A percentile compares a stretch with the other conserved stretches of the same genome.
Conservation (phyloP, 352 stramenopile genomes). For the Blastocystis sp. region DNA sequence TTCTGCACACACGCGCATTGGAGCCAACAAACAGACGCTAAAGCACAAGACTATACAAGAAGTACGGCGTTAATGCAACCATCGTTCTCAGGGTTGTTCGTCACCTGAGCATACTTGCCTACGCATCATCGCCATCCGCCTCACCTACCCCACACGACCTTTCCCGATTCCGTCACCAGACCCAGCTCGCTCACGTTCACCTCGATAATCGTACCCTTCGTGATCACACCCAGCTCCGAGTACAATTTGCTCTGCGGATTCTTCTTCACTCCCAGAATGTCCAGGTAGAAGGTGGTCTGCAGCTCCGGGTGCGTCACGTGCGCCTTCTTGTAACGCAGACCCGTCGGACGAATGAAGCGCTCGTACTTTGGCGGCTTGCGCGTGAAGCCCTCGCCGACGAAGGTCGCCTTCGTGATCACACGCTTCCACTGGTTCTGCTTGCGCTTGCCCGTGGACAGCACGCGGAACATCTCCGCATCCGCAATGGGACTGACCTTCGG, state of each 20-base stretch:
- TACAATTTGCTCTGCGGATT: conserved; percentile 94
- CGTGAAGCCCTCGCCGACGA: conserved; percentile 98
- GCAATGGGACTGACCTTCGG: conserved; percentile 96
- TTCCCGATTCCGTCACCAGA: conserved; percentile 95
- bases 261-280: conserved; percentile 99
- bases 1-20: not conserved
- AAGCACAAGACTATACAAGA: conserved; percentile 84
- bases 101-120: conserved; percentile 92
- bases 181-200: conserved; percentile 99
- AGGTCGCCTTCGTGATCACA: conserved; percentile 90
- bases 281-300: conserved; percentile 98
- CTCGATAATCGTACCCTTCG: conserved; percentile 96
- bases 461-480: conserved; percentile 99
- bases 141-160: conserved; percentile 97
- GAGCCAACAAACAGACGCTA: conserved; percentile 23
- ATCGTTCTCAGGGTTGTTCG: conserved; percentile 99
- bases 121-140: conserved; percentile 17
- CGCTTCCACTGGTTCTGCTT: conserved; percentile 88
- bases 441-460: conserved; percentile 91
- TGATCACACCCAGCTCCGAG: conserved; percentile 96
- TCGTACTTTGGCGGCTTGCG: conserved; percentile 99
- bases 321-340: conserved; percentile 98
- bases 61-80: conserved; percentile 98
- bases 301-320: conserved; percentile 99
- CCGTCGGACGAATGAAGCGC: conserved; percentile 96